Percentiles rank a stretch among this genome's conserved stretches.
Evolutionary conservation across 208 protist species (phyloP).

Genomic region (Lotmaria passim): DNA sequence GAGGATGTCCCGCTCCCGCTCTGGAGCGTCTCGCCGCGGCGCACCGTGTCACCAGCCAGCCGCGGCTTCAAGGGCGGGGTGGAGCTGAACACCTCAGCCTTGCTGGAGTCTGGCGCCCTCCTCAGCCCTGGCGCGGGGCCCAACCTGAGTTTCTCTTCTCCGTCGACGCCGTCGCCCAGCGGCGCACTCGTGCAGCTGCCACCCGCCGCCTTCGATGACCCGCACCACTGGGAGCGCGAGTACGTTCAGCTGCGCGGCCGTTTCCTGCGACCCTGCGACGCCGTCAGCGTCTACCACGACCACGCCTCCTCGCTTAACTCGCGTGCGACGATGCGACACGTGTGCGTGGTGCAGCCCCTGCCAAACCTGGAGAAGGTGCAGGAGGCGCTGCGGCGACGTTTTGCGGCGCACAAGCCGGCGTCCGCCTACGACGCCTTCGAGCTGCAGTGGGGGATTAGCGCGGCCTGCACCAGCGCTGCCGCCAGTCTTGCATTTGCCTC

Average conservation of each 20-base stretch:
- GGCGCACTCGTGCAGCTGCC: constrained; percentile 13
- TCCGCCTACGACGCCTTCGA: constrained; percentile 32
- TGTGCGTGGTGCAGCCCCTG: constrained; percentile 68
- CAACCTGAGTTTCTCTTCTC: constrained; percentile 15
- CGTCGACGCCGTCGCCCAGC: constrained; percentile 2
- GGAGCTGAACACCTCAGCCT: neutral
- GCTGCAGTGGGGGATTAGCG: constrained; percentile 28
- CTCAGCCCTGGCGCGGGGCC: neutral
- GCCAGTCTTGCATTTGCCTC: neutral
- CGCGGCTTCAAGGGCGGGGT: neutral
- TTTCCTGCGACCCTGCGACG: constrained; percentile 36
- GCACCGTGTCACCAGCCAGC: constrained; percentile 20
- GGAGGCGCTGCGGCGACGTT: constrained; percentile 30
- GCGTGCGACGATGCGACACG: constrained; percentile 42
- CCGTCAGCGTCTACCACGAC: constrained; percentile 55
- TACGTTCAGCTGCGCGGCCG: constrained; percentile 36
- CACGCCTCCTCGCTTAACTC: constrained; percentile 49
- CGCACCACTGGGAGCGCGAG: constrained; percentile 42
- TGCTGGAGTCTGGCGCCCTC: neutral
- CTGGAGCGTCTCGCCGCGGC: constrained; percentile 13
- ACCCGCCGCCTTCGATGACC: constrained; percentile 49
- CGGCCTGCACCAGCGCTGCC: no score
- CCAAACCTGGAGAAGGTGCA: constrained; percentile 69
- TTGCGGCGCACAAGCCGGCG: constrained; percentile 29
- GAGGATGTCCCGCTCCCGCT: constrained; percentile 12